Conservation (phyloP, 139 green algal species). For the Deuterostichococcus epilithicus region DNA sequence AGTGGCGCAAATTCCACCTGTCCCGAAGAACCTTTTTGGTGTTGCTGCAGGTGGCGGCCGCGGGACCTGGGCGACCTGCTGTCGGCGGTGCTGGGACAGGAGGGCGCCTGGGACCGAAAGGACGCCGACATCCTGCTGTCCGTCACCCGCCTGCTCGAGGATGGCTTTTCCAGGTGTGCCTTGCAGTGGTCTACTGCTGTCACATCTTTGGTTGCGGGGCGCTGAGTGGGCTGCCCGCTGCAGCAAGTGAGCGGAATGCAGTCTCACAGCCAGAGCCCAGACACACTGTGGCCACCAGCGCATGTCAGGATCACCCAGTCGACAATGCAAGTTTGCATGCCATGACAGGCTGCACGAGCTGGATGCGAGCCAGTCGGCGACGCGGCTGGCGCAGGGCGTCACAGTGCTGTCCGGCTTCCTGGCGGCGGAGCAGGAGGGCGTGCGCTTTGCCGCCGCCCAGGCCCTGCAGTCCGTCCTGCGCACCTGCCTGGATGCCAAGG, state of each 20-base stretch:
- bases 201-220: background rate
- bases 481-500: slow-evolving; percentile 34
- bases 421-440: slow-evolving; percentile 68
- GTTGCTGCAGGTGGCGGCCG: slow-evolving; percentile 4
- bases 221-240: background rate
- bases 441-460: slow-evolving; percentile 51
- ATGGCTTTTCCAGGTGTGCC: slow-evolving; percentile 22
- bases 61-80: slow-evolving; percentile 52
- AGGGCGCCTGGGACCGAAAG: slow-evolving; percentile 38
- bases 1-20: too few relatives aligned
- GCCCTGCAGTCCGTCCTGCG: slow-evolving; percentile 50
- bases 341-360: slow-evolving; percentile 36
- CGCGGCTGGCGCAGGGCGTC: slow-evolving; percentile 52
- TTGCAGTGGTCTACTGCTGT: background rate
- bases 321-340: background rate
- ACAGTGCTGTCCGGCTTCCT: slow-evolving; percentile 64
- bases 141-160: slow-evolving; percentile 51
- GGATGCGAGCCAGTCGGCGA: slow-evolving; percentile 29
- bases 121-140: slow-evolving; percentile 39
- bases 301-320: too few relatives aligned
- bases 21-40: slow-evolving; percentile 4
- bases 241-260: background rate
- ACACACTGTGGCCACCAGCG: too few relatives aligned
- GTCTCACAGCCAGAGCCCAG: too few relatives aligned
- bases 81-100: slow-evolving; percentile 32